phyloP scores from a whole-genome alignment of 257 asterid species.

The Capsicum pubescens region DNA sequence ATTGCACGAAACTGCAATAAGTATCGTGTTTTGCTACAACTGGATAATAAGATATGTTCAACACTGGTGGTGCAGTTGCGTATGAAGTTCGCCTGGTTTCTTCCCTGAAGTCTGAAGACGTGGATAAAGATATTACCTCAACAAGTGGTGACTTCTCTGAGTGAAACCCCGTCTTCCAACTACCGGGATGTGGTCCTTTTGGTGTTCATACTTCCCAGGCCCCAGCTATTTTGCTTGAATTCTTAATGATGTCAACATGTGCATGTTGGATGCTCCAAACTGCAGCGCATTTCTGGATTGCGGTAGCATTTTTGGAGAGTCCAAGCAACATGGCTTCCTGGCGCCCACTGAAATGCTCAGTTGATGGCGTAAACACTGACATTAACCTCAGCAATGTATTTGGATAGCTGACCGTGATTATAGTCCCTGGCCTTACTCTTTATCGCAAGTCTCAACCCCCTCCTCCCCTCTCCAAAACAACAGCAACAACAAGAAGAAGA shows the following conservation, averaged over 20 bases:
- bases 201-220: slow-evolving; percentile 66
- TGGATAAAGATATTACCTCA: slow-evolving; percentile 30
- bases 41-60: slow-evolving; percentile 80
- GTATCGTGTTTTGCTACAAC: slow-evolving; percentile 66
- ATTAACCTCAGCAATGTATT: slow-evolving; percentile 47
- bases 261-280: too few species aligned
- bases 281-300: too few species aligned
- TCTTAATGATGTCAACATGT: too few species aligned
- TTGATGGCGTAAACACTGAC: slow-evolving; percentile 51
- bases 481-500: too few species aligned
- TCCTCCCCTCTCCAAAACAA: neutral
- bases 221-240: slow-evolving; percentile 35
- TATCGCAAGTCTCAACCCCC: neutral
- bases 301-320: too few species aligned
- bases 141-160: neutral
- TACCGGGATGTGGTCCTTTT: slow-evolving; percentile 74
- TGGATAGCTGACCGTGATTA: slow-evolving; percentile 59
- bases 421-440: slow-evolving; percentile 13
- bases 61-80: slow-evolving; percentile 75
- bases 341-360: slow-evolving; percentile 56
- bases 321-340: too few species aligned
- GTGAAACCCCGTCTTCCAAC: slow-evolving; percentile 37
- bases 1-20: slow-evolving; percentile 53
- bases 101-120: slow-evolving; percentile 32
- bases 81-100: slow-evolving; percentile 46